These are phyloP conservation scores for Omphalotus guepiniiformis DNA, from an alignment of 768 basidiomycete species.

Conservation along the genomic window DNA sequence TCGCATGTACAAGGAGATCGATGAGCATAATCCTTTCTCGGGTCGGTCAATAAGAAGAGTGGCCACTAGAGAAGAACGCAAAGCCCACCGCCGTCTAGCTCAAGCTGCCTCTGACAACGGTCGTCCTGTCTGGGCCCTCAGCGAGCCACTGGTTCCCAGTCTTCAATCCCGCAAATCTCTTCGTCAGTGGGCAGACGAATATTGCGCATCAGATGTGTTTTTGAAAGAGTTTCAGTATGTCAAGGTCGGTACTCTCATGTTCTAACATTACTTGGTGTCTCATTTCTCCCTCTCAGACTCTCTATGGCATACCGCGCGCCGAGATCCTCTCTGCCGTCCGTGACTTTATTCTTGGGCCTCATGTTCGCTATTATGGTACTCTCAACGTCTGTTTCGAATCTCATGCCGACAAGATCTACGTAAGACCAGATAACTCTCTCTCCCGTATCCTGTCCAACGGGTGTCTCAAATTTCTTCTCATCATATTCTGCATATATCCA, in stretches of 20 bases:
- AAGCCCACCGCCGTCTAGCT: constrained; percentile 40
- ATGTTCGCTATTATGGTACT: constrained; percentile 41
- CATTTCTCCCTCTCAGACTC: not conserved
- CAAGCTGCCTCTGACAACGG: constrained; percentile 43
- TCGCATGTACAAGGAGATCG: constrained; percentile 54
- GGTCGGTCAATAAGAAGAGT: too few relatives aligned
- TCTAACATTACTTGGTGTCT: not conserved
- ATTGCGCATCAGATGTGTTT: constrained; percentile 45
- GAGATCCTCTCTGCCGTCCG: constrained; percentile 34
- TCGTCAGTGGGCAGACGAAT: constrained; percentile 59
- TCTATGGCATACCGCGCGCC: constrained; percentile 44
- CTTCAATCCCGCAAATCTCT: constrained; percentile 27
- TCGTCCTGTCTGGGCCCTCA: constrained; percentile 42
- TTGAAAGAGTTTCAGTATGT: constrained; percentile 56
- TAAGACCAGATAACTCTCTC: constrained; percentile 64
- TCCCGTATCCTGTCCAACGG: constrained; percentile 65
- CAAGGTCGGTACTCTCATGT: constrained; percentile 31
- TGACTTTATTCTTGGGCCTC: constrained; percentile 32
- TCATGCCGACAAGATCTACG: constrained; percentile 45
- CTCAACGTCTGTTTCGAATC: constrained; percentile 49
- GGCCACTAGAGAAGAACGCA: constrained; percentile 39
- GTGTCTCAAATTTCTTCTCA: constrained; percentile 67
- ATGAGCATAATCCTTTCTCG: constrained; percentile 28
- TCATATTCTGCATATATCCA: constrained; percentile 69
- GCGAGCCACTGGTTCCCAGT: constrained; percentile 19